Base-by-base conservation (phyloP, 495 filamentous ascomycete species). In the Parathielavia hyrcaniae region DNA sequence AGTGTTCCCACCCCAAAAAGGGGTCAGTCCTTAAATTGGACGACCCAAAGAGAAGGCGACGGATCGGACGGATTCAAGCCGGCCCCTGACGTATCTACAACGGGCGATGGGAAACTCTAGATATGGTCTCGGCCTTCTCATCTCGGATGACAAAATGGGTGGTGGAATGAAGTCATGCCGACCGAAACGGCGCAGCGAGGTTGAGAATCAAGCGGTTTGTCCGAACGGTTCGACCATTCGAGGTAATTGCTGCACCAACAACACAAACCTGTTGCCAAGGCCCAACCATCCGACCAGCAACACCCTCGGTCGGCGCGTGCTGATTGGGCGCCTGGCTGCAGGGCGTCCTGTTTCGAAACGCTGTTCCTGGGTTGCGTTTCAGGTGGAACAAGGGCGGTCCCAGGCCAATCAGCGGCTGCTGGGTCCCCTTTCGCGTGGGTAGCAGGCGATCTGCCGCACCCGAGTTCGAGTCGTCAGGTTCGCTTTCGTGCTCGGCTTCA, bases 311-410 rank as follows among this genome's bases (percentile, higher is more conserved):
- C 19, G 26, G 19, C 26, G 51, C 45, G 34, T 53, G 43, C 38
- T 65, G 57, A 67, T 69, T 69, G 67, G 67, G 46, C 54, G 64
- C 56, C 57, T 62, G 46, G 56, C 56, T 63, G 64, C 61, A 59
- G 51, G 53, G 16, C 60, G 53, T 56, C 53, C 40, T 69, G 67
- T 69, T 69, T 69, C 62, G 67, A 69, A 67, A 69, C 67, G 54
- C 35, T 55, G 50, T 53, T 56, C 61, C 59, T 60, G 51, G 59
- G 65, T 47, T 39, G 48, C 58, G 65, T 67, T 67, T 67, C 65
- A 67, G 62, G 62, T 67, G 57, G 50, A 35, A 59, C 53, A 38
- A 1, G 22, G 19, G 36, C 19, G 22, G 17, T 9, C n/a, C 32
- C 12, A 47, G 39, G 39, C 39, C 46, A 57, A 41, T 55, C 50